These are phyloP conservation scores for Solanum lignicaule DNA, from an alignment of 257 asterid species.

Conservation along the genomic window DNA sequence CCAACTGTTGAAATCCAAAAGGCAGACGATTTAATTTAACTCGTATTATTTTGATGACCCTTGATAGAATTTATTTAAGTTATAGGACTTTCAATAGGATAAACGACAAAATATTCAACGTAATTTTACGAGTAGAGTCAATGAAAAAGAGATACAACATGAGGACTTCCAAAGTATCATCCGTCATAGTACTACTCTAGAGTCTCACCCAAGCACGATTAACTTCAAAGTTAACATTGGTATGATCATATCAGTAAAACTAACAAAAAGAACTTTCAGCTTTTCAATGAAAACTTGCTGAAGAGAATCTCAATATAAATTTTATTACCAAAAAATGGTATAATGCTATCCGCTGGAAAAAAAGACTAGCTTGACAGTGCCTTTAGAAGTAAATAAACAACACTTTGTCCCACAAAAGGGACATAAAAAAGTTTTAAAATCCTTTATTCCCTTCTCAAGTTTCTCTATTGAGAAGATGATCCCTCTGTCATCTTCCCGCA, in stretches of 20 bases:
- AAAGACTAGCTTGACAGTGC: background rate
- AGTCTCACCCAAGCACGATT: background rate
- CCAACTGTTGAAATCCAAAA: background rate
- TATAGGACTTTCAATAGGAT: background rate
- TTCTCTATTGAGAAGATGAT: slow-evolving; percentile 6
- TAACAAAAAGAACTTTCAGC: background rate
- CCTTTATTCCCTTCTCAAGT: slow-evolving; percentile 19
- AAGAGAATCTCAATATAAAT: background rate
- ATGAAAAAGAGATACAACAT: background rate
- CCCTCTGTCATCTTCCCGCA: background rate
- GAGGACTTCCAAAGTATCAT: background rate
- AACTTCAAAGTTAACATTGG: background rate
- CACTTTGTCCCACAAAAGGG: background rate
- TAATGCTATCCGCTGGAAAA: background rate
- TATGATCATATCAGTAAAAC: background rate
- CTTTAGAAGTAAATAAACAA: background rate
- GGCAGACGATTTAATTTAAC: background rate
- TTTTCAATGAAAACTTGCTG: background rate
- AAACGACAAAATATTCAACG: background rate
- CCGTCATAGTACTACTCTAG: background rate
- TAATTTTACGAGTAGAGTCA: too few relatives aligned
- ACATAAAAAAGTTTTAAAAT: background rate
- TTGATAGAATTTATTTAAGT: background rate
- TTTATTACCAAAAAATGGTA: slow-evolving; percentile 22
- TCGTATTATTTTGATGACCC: background rate